Evolutionary conservation across 2,329 filamentous ascomycete genomes (phyloP), one percentile per base, ranked within the genome.

Genomic region (Aquanectria penicillioides): DNA sequence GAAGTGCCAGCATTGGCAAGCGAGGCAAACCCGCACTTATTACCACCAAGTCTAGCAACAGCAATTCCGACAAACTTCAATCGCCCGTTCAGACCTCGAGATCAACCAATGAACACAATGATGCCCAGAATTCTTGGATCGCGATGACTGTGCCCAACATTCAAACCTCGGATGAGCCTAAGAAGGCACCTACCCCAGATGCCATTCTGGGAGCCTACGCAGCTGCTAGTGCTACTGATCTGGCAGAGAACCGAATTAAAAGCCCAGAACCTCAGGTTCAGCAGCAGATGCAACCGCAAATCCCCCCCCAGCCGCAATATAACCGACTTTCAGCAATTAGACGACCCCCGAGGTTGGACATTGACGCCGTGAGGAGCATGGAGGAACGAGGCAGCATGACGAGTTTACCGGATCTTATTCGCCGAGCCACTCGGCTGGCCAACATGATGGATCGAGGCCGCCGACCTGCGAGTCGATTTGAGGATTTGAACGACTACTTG

Each of bases 341-440:
- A 64, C 78, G 85, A 44, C 94, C 94, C 26, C 91, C 92, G 4
- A 86, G 86, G 29, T 79, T 97, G 4, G 88, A 97, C 71, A 89
- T 97, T 20, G 89, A 94, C 70, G 91, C 91, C 4, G 91, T 97
- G 4, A 86, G 88, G 64, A 88, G 90, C 48, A 91, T 92, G 13
- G 93, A 97, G 74, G 86, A 90, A 1, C 87, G 95, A 70, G 94
- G 93, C 4, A 97, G 94, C 73, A 81, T 97, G 63, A 98, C 95
- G 2, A 97, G 94, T 75, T 80, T 99, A 58, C 91, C 94, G 0
- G 95, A 98, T 73, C 80, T 99, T 59, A 98, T 99, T 66, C 85
- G 88, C 69, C 87, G 95, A 67, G 95, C 95, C 10, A 98, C 94
- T 1, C 88, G 87, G 64, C 80, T 98, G 31, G 94, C 94, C 13